Percentiles rank a stretch among this genome's conserved stretches.
phyloP scores from a whole-genome alignment of 257 asterid genomes.

The Craterostigma plantagineum region DNA sequence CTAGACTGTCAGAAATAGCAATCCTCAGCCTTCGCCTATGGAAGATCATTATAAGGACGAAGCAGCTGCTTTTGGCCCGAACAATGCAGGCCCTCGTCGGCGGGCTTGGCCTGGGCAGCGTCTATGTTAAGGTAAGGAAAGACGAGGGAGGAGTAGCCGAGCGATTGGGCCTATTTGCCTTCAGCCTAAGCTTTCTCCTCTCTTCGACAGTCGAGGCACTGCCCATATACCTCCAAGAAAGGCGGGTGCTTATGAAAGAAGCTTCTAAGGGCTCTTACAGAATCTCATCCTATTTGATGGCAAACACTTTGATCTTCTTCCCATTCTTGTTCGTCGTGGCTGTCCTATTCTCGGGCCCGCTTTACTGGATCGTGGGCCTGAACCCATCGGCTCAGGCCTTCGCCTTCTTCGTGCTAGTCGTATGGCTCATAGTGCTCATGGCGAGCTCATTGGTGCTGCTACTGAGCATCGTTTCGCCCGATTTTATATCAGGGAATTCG shows the following conservation, averaged over 20 bases:
- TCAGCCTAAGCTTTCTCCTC: constrained; percentile 80
- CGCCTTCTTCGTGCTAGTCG: constrained; percentile 42
- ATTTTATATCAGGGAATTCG: constrained; percentile 74
- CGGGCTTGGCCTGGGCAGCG: constrained; percentile 70
- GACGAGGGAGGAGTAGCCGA: constrained; percentile 62
- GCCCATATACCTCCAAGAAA: constrained; percentile 73
- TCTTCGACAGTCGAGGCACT: constrained; percentile 88
- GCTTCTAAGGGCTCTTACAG: constrained; percentile 84
- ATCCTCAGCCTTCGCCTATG: constrained; percentile 43
- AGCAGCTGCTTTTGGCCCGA: constrained; percentile 59
- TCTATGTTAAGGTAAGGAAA: constrained; percentile 49
- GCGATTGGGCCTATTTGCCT: constrained; percentile 74
- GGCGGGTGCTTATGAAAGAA: constrained; percentile 72
- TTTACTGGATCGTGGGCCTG: constrained; percentile 70
- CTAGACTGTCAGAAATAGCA: constrained; percentile 48
- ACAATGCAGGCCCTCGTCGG: constrained; percentile 75
- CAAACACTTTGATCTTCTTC: constrained; percentile 76
- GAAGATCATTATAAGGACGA: constrained; percentile 74
- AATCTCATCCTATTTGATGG: constrained; percentile 61
- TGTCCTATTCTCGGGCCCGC: constrained; percentile 36
- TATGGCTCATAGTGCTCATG: constrained; percentile 65
- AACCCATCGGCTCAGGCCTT: constrained; percentile 62
- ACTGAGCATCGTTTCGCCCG: constrained; percentile 62
- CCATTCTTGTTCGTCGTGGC: constrained; percentile 67
- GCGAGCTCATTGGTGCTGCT: constrained; percentile 81